Evolutionary conservation across 129 eudicot species (phyloP), one percentile per base, ranked within the genome.

Genomic region (Ambrosia artemisiifolia): DNA sequence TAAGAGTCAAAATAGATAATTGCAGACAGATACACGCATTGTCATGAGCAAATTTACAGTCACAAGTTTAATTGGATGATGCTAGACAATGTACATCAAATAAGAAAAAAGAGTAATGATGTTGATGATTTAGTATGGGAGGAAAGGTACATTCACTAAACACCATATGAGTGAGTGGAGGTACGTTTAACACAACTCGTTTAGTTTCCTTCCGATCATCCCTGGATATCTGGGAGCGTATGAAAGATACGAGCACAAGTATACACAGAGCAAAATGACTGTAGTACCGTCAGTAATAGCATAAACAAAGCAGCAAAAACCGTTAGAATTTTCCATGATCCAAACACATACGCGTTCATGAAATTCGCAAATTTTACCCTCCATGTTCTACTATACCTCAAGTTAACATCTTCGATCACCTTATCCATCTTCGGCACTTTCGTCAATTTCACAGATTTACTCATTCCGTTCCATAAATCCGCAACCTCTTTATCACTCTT

Each of bases 401-500:
- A 66, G 76, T 87, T 90, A 48, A 90, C 85, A 42, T 87, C 86
- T 77, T 70, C 90, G 35, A 90, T 87, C 74, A 79, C 85, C 33
- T 79, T 67, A 33, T 90, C 96, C 61, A 90, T 33, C 47, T 59
- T 54, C 7, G 85, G 85, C 32, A 87, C 93, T 72, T 77, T 90
- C 4, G 96, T 87, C 79, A 83, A 69, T 55, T 83, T 81, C 49
- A 85, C 56, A 2, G 79, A 85, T 78, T 73, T 84, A 49, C 82
- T 85, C 96, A 90, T 90, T 74, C 96, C 96, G 43, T 90, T 90
- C 93, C 96, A 90, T 38, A 90, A 20, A 13, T 87, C 75, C 0
- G 90, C 94, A 71, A 79, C 96, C 76, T 90, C 94, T 65, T 85
- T 51, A 35, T 87, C 96, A 14, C 83, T 84, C 83, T 84, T 89